Evolutionary conservation across 2,329 filamentous ascomycete species (phyloP).

Genomic region (Aureobasidium sp.): DNA sequence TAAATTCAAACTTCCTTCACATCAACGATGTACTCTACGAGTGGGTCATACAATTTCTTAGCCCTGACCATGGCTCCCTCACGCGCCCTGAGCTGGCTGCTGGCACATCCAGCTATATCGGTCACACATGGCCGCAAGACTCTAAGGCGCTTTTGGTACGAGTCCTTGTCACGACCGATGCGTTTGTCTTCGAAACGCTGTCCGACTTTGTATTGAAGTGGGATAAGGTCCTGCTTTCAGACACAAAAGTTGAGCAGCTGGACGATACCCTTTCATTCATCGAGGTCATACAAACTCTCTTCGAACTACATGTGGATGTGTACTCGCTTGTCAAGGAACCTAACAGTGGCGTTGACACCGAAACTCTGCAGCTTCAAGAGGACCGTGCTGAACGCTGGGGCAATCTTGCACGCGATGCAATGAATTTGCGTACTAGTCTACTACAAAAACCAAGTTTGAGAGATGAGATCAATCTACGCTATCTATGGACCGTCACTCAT

Average conservation of each 20-base stretch:
- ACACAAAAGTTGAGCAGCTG: background rate
- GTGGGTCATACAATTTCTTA: constrained; percentile 46
- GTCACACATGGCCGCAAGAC: constrained; percentile 45
- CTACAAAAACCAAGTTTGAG: constrained; percentile 28
- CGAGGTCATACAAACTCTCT: constrained; percentile 51
- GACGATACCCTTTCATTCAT: constrained; percentile 30
- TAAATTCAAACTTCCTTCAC: constrained; percentile 41
- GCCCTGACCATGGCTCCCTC: constrained; percentile 26
- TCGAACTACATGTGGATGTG: constrained; percentile 59
- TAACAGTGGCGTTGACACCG: constrained; percentile 45
- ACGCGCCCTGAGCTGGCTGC: background rate
- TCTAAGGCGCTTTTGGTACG: constrained; percentile 48
- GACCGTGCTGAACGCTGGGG: constrained; percentile 55
- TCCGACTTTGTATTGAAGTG: background rate
- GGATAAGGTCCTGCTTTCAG: constrained; percentile 4
- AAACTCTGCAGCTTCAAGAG: constrained; percentile 44
- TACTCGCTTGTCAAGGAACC: constrained; percentile 55
- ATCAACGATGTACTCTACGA: constrained; percentile 43
- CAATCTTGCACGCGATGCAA: constrained; percentile 45
- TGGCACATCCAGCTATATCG: constrained; percentile 41
- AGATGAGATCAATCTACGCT: constrained; percentile 44
- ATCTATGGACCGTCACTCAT: constrained; percentile 58
- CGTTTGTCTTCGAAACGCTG: constrained; percentile 39
- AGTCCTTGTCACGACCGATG: constrained; percentile 46
- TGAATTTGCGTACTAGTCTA: constrained; percentile 30